Conservation (phyloP, 345 rosid genomes). For the Corchorus olitorius region DNA sequence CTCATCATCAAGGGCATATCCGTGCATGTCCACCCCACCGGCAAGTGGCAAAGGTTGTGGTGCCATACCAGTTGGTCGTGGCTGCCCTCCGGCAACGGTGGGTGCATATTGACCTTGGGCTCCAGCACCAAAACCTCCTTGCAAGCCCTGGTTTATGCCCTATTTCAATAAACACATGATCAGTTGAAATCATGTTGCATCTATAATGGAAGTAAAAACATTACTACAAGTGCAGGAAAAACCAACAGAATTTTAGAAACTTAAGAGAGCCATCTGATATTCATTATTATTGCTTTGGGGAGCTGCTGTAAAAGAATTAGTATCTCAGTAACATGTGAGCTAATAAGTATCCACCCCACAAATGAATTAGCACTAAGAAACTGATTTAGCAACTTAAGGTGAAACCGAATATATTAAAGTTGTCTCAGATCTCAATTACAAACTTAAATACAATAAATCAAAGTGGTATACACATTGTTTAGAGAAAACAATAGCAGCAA, state of each 20-base stretch:
- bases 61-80: conserved; percentile 72
- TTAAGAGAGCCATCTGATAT: background rate
- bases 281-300: background rate
- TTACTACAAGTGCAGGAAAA: background rate
- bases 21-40: conserved; percentile 54
- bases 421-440: background rate
- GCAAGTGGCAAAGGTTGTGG: conserved; percentile 77
- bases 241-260: background rate
- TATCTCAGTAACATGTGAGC: background rate
- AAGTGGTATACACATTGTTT: background rate
- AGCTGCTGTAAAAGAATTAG: background rate
- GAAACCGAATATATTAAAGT: background rate
- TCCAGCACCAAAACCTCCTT: conserved; percentile 41
- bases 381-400: background rate
- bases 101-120: conserved; percentile 67
- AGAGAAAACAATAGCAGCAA: background rate
- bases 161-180: conserved; percentile 18
- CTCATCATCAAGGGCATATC: conserved; percentile 61
- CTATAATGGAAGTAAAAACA: background rate
- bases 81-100: conserved; percentile 68
- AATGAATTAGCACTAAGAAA: background rate
- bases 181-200: background rate
- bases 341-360: background rate
- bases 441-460: background rate
- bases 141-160: conserved; percentile 40